Percentiles rank a stretch among this genome's conserved stretches.
Evolutionary conservation across 2,329 filamentous ascomycete species (phyloP).

Genomic region (Curvularia eragrostidis): DNA sequence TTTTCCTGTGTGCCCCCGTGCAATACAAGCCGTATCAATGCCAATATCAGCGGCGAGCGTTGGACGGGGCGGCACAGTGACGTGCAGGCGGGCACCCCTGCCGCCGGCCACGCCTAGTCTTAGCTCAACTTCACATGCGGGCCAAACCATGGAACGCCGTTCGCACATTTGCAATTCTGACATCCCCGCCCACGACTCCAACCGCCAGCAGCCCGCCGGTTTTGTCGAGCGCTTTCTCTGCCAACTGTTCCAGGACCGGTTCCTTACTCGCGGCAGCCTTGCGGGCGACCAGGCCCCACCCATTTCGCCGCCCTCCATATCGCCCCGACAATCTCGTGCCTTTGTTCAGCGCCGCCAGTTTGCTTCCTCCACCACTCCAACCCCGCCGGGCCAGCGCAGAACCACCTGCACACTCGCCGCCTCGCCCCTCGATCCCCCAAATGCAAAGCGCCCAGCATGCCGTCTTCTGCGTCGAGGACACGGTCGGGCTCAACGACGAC

Average conservation of each 20-base stretch:
- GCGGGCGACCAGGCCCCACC: conserved; percentile 22
- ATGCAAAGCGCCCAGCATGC: conserved; percentile 26
- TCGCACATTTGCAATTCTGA: conserved; percentile 5
- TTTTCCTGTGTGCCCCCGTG: conserved; percentile 2
- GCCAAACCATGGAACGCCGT: conserved; percentile 8
- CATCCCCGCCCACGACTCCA: background rate
- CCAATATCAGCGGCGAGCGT: background rate
- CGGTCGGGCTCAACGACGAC: conserved; percentile 50
- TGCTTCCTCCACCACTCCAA: background rate
- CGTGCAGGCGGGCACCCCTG: background rate
- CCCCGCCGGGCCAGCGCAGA: conserved; percentile 13
- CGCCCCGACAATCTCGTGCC: conserved; percentile 26
- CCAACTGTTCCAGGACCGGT: conserved; percentile 32
- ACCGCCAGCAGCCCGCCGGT: background rate
- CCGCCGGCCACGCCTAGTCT: background rate
- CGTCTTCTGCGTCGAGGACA: conserved; percentile 52
- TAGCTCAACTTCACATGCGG: conserved; percentile 12
- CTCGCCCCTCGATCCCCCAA: conserved; percentile 2
- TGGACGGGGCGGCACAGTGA: background rate
- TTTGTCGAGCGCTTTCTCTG: conserved; percentile 31
- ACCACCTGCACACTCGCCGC: background rate
- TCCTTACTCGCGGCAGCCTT: conserved; percentile 24
- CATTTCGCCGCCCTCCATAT: conserved; percentile 16
- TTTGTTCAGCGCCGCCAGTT: conserved; percentile 32
- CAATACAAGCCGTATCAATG: background rate